phyloP scores from a whole-genome alignment of 2,329 filamentous ascomycete species.

The Penicillium capsulatum region DNA sequence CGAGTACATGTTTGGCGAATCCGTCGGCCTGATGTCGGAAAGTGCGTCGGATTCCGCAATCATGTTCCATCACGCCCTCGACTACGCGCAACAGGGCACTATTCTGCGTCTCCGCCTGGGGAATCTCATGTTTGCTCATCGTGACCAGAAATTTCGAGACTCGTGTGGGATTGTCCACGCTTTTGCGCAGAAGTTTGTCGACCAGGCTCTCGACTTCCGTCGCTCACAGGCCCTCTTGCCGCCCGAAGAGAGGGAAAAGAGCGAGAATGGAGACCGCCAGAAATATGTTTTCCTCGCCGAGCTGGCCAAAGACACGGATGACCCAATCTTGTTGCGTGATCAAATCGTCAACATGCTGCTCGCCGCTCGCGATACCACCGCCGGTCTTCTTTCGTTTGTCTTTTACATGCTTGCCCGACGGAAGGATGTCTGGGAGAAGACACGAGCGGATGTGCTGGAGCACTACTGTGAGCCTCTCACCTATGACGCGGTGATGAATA shows the following conservation, averaged over 20 bases:
- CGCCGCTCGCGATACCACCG: neutral
- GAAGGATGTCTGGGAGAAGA: too few relatives aligned
- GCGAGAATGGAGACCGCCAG: slow-evolving; percentile 7
- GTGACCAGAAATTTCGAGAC: slow-evolving; percentile 11
- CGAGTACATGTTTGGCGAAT: slow-evolving; percentile 71
- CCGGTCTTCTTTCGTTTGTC: too few relatives aligned
- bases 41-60: slow-evolving; percentile 26
- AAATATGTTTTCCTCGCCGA: slow-evolving; percentile 43
- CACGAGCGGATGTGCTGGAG: too few relatives aligned
- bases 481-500: too few relatives aligned
- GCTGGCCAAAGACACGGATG: neutral
- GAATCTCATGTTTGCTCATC: slow-evolving; percentile 11
- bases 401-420: too few relatives aligned
- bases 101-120: slow-evolving; percentile 15
- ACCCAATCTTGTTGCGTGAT: neutral
- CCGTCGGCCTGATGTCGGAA: slow-evolving; percentile 51
- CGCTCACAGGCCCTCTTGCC: slow-evolving; percentile 17
- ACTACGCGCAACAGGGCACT: slow-evolving; percentile 26
- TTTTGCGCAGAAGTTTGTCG: slow-evolving; percentile 32
- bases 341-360: neutral
- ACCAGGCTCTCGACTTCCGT: slow-evolving; percentile 33
- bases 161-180: slow-evolving; percentile 32
- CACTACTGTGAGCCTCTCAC: too few relatives aligned
- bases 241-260: slow-evolving; percentile 16
- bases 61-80: slow-evolving; percentile 28